These are phyloP conservation scores for Flaveria floridana DNA, from an alignment of 140 eudicot genomes.

Conservation along the genomic window DNA sequence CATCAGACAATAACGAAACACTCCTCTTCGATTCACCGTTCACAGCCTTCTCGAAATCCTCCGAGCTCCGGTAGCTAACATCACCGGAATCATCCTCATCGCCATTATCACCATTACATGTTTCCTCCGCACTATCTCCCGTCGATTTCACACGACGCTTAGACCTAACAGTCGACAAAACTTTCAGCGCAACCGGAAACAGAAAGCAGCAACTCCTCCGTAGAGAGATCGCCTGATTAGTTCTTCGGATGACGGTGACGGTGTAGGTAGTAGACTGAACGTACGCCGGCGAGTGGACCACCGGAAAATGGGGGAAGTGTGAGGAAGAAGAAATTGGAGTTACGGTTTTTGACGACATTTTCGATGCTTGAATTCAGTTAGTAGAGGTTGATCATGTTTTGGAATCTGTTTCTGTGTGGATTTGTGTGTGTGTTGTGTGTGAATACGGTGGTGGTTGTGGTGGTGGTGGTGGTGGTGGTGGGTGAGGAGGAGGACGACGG, in stretches of 20 bases:
- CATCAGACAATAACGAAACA: constrained; percentile 47
- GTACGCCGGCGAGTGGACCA: constrained; percentile 37
- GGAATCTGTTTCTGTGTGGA: constrained; percentile 9
- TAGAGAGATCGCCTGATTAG: constrained; percentile 27
- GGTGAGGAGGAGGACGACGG: constrained; percentile 17
- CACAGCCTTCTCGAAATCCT: constrained; percentile 22
- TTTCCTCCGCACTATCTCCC: constrained; percentile 41
- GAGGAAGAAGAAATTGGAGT: constrained; percentile 35
- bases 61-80: constrained; percentile 29
- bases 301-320: constrained; percentile 43
- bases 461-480: constrained; percentile 8
- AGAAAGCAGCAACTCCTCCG: constrained; percentile 38
- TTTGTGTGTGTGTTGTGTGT: not conserved
- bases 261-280: constrained; percentile 35
- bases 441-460: too few relatives aligned
- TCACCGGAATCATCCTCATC: constrained; percentile 35
- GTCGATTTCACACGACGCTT: constrained; percentile 49
- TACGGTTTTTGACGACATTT: constrained; percentile 45
- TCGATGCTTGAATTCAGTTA: not conserved
- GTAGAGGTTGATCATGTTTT: constrained; percentile 33
- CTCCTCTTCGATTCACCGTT: constrained; percentile 43
- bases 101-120: constrained; percentile 29
- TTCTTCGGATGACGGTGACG: constrained; percentile 35
- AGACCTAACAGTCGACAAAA: constrained; percentile 32
- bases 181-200: constrained; percentile 34